These are phyloP conservation scores for Phellopilus nigrolimitatus DNA, from an alignment of 1,284 basidiomycete genomes.

Conservation along the genomic window DNA sequence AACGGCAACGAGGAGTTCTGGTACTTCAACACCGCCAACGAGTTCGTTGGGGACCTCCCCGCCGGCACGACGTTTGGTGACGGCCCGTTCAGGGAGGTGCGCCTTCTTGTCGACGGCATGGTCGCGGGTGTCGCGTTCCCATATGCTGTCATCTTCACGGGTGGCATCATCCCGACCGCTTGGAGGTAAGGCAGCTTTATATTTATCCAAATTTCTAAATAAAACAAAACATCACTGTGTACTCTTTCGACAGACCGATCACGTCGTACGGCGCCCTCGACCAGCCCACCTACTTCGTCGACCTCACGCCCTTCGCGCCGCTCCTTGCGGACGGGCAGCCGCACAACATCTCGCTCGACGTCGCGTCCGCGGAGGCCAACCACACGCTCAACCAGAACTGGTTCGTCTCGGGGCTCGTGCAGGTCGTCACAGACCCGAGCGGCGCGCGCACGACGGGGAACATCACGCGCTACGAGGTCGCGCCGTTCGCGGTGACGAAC, in stretches of 20 bases:
- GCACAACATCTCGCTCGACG: constrained; percentile 67
- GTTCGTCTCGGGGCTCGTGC: constrained; percentile 67
- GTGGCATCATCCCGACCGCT: constrained; percentile 67
- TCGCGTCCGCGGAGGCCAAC: constrained; percentile 65
- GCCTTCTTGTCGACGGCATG: constrained; percentile 67
- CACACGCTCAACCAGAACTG: constrained; percentile 68
- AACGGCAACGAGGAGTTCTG: constrained; percentile 75
- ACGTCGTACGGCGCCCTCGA: constrained; percentile 75
- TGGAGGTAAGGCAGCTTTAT: constrained; percentile 56
- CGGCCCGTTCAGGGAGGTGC: constrained; percentile 77
- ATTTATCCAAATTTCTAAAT: not conserved
- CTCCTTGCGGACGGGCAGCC: constrained; percentile 61
- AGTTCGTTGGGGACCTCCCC: constrained; percentile 54
- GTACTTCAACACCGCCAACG: constrained; percentile 68
- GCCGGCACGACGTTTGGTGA: constrained; percentile 47
- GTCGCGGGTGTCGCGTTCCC: constrained; percentile 75
- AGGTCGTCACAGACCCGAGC: constrained; percentile 57
- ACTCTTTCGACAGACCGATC: constrained; percentile 50
- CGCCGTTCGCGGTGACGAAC: constrained; percentile 49
- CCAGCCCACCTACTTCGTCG: constrained; percentile 73
- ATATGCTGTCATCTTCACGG: constrained; percentile 76
- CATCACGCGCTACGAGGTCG: constrained; percentile 53
- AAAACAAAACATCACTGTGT: not conserved
- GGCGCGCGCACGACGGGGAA: constrained; percentile 59
- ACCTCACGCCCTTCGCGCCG: constrained; percentile 76